phyloP scores from a whole-genome alignment of 257 asterid species.

The Coffea canephora region DNA sequence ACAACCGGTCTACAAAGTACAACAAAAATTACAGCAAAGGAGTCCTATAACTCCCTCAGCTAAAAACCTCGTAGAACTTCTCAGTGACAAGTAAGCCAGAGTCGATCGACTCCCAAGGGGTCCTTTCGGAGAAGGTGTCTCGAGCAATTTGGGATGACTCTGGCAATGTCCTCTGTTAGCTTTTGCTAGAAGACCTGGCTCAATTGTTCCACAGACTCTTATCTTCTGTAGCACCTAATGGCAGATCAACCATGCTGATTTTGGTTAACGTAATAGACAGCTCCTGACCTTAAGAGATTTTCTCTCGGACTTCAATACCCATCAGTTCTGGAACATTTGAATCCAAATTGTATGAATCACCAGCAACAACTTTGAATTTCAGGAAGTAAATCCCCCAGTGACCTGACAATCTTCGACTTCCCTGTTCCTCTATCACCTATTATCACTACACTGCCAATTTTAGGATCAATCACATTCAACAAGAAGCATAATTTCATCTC shows the following conservation, averaged over 20 bases:
- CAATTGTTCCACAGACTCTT: conserved; percentile 90
- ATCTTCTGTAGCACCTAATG: conserved; percentile 93
- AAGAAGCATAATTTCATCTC: conserved; percentile 91
- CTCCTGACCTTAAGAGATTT: conserved; percentile 46
- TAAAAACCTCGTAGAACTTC: conserved; percentile 79
- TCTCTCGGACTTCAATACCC: conserved; percentile 77
- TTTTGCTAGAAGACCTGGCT: conserved; percentile 92
- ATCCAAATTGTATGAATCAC: conserved; percentile 89
- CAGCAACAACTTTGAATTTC: conserved; percentile 64
- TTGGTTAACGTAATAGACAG: conserved; percentile 52
- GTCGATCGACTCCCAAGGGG: conserved; percentile 86
- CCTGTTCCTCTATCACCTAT: conserved; percentile 98
- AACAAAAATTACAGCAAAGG: conserved; percentile 15
- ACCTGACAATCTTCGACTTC: conserved; percentile 84
- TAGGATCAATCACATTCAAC: conserved; percentile 86
- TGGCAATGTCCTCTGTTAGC: conserved; percentile 89
- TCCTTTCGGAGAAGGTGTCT: conserved; percentile 92
- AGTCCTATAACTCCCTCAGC: conserved; percentile 31
- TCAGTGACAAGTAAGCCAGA: conserved; percentile 87
- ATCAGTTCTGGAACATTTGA: conserved; percentile 88
- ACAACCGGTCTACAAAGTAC: conserved; percentile 1
- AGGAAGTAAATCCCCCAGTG: conserved; percentile 84
- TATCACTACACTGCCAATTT: conserved; percentile 98
- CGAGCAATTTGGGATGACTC: conserved; percentile 87
- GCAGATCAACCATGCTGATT: conserved; percentile 91